These are phyloP conservation scores for Pezicula neosporulosa DNA, from an alignment of 2,329 filamentous ascomycete genomes.

Conservation along the genomic window DNA sequence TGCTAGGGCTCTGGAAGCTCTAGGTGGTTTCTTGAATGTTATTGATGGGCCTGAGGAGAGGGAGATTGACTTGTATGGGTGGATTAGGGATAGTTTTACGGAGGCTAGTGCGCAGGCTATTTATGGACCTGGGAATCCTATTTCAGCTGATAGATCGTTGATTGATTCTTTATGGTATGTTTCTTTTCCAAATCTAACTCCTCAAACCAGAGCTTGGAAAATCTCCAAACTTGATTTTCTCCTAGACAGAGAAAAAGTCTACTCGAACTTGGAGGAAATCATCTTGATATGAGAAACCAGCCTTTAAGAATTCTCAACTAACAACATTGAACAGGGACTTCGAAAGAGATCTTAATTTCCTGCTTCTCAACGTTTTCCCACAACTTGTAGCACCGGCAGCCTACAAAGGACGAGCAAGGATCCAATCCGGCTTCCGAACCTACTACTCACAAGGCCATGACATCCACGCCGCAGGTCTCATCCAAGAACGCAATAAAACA, in stretches of 20 bases:
- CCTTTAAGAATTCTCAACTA: conserved; percentile 14
- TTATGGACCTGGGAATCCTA: conserved; percentile 43
- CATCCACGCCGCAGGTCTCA: conserved; percentile 21
- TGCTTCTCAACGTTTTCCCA: too few species aligned
- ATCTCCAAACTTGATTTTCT: conserved; percentile 19
- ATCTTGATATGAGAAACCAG: background rate
- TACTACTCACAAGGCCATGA: conserved; percentile 27
- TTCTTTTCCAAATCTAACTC: background rate
- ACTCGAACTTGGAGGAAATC: too few species aligned
- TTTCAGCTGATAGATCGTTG: conserved; percentile 31
- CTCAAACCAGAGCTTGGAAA: conserved; percentile 4
- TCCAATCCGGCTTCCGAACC: too few species aligned
- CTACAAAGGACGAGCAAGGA: too few species aligned
- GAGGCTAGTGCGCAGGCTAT: conserved; percentile 36
- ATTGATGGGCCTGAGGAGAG: conserved; percentile 24
- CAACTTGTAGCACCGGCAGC: too few species aligned
- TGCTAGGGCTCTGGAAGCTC: conserved; percentile 31
- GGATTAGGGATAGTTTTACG: conserved; percentile 37
- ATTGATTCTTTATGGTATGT: conserved; percentile 36
- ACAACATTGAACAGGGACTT: too few species aligned
- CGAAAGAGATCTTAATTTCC: too few species aligned
- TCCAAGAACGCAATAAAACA: conserved; percentile 25
- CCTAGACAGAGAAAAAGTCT: too few species aligned
- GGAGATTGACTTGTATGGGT: conserved; percentile 32
- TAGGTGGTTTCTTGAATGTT: conserved; percentile 29